phyloP scores from a whole-genome alignment of 805 yeast species.

The Starmerella bacillaris region DNA sequence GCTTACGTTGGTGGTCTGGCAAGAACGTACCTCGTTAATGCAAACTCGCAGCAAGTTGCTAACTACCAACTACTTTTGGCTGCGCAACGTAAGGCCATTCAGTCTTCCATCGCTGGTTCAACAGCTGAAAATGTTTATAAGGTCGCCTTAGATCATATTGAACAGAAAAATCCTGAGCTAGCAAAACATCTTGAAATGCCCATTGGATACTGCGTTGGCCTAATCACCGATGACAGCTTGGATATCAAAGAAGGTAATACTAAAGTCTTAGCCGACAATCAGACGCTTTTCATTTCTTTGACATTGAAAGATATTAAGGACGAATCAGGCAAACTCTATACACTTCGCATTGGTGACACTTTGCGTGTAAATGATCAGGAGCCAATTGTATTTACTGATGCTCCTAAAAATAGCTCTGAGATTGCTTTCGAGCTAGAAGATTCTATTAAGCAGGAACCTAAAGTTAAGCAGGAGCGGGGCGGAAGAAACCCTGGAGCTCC shows the following conservation, averaged over 20 bases:
- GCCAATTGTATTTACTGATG: constrained; percentile 52
- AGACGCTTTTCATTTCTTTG: constrained; percentile 54
- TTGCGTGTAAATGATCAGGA: constrained; percentile 40
- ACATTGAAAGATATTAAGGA: constrained; percentile 36
- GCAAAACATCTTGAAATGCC: constrained; percentile 35
- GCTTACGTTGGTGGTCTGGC: constrained; percentile 77
- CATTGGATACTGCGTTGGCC: constrained; percentile 75
- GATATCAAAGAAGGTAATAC: constrained; percentile 58
- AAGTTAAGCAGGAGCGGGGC: constrained; percentile 5
- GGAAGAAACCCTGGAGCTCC: neutral
- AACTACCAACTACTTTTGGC: constrained; percentile 61
- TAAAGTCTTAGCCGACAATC: constrained; percentile 47
- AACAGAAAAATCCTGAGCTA: constrained; percentile 47
- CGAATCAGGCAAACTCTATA: constrained; percentile 43
- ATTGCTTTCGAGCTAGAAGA: constrained; percentile 62
- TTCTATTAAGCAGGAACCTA: constrained; percentile 19
- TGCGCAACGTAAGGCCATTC: constrained; percentile 49
- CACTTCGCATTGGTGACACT: constrained; percentile 66
- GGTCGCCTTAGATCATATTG: constrained; percentile 42
- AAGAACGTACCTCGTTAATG: constrained; percentile 79
- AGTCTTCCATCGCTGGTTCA: constrained; percentile 47
- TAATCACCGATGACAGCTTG: constrained; percentile 64
- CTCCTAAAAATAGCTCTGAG: constrained; percentile 53
- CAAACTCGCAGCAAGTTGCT: constrained; percentile 56
- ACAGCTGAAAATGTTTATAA: constrained; percentile 49